Base-by-base conservation (phyloP, 2,329 filamentous ascomycete genomes). In the Penicillium glabrum region DNA sequence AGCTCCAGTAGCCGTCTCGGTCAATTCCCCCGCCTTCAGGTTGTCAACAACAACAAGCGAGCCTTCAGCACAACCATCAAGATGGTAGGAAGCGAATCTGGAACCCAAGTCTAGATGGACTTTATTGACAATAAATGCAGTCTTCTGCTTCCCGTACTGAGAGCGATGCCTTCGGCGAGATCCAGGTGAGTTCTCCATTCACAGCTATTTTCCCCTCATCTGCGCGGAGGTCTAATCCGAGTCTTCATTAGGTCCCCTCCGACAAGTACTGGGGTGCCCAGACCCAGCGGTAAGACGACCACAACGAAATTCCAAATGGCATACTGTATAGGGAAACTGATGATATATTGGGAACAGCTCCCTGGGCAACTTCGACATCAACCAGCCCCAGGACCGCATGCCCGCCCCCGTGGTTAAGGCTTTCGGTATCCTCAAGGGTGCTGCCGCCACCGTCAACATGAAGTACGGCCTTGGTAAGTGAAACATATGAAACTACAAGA, bases 261-360 rank as follows among this genome's bases (percentile, higher is more conserved):
- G 91, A 96, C 86, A 93, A 89, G 82, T 99, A 99, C 85, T 99
- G 95, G 93, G 95, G 95, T 73, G 93, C 93, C 60, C 93, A 97
- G 84, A 97, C 93, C 53, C 89, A 97, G 84, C 89, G 93, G 76
- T 80, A 78, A 72, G 73, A 62, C 50, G 29, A 39, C 50, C 49
- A 46, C 31, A 39, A 57, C 33, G 27, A 52, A 39, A 61, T 13
- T 29, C 37, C 21, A 24, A n/a, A 49, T 45, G 33, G 29, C 19
- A 23, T 45, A 39, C 10, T 39, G 39, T 41, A 47, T 39, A 51
- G 48, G 49, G 54, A 63, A 51, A 56, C 63, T 69, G 62, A 73
- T 66, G 50, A 49, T 29, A 7, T 54, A 14, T 45, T 53, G 44
- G 43, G 35, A 46, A 62, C 56, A 81, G 80, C 66, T 98, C 93